Percentiles rank a stretch among this genome's conserved stretches.
Conservation (phyloP, 2,329 filamentous ascomycete genomes). For the Diaporthe citrichinensis region DNA sequence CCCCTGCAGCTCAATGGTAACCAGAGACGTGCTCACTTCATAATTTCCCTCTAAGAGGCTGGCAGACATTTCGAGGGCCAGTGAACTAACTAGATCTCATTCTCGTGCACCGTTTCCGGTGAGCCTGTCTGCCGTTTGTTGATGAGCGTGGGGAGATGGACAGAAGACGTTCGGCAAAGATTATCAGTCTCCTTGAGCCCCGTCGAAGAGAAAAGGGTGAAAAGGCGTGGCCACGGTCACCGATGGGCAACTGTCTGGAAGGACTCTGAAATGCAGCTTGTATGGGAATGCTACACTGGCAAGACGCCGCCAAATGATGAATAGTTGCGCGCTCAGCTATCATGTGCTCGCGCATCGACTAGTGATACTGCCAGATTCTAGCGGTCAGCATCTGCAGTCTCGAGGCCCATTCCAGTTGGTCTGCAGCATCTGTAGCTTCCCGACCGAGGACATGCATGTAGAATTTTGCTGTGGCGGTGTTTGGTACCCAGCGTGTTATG, state of each 20-base stretch:
- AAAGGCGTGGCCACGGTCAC: background rate
- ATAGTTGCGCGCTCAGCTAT: background rate
- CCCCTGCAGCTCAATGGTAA: background rate
- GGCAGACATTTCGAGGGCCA: no score
- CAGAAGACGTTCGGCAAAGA: background rate
- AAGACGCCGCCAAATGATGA: background rate
- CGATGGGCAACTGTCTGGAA: background rate
- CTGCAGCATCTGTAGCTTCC: background rate
- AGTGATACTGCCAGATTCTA: background rate
- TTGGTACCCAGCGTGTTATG: background rate
- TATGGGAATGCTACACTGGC: background rate
- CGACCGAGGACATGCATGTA: background rate
- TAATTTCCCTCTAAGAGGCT: background rate
- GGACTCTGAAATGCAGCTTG: background rate
- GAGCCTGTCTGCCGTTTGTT: background rate
- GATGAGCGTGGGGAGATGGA: background rate
- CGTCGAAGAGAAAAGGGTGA: background rate
- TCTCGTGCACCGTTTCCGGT: background rate
- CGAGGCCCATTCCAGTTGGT: background rate
- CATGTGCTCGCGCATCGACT: background rate
- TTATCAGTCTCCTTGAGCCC: background rate
- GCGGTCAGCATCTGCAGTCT: background rate
- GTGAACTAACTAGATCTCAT: background rate
- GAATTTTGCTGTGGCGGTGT: background rate
- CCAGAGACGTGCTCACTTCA: background rate